These are phyloP conservation scores for Aspergillus brunneoviolaceus DNA, from an alignment of 2,329 filamentous ascomycete genomes.

Conservation along the genomic window DNA sequence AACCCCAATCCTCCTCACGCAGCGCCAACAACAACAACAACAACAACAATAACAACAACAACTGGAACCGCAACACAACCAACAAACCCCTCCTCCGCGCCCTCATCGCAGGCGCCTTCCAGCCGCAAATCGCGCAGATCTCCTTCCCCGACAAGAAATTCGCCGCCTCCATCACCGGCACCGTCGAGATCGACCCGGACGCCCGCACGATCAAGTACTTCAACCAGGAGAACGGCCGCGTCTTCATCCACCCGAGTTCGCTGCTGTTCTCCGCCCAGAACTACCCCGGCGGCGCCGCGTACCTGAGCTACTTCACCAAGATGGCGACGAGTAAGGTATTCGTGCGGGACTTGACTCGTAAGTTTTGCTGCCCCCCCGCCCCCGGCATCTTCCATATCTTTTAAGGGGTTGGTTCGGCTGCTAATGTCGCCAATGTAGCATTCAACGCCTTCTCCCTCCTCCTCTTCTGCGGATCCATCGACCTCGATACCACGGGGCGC, in stretches of 20 bases:
- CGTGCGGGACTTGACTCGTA: conserved; percentile 84
- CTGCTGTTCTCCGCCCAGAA: conserved; percentile 80
- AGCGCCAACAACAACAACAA: conserved; percentile 31
- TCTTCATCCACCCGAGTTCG: conserved; percentile 90
- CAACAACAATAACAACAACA: conserved; percentile 3
- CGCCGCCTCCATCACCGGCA: conserved; percentile 78
- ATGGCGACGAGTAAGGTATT: conserved; percentile 92
- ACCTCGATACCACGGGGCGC: conserved; percentile 80
- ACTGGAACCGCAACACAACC: conserved; percentile 33
- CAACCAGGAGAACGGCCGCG: conserved; percentile 76
- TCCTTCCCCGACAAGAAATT: conserved; percentile 96
- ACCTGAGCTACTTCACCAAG: conserved; percentile 86
- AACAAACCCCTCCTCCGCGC: conserved; percentile 61
- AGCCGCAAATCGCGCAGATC: conserved; percentile 87
- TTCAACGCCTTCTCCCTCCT: conserved; percentile 88
- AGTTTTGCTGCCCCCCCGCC: conserved; percentile 36
- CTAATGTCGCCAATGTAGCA: conserved; percentile 39
- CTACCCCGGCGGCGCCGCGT: conserved; percentile 72
- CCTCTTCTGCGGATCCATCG: conserved; percentile 81
- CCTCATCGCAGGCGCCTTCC: conserved; percentile 70
- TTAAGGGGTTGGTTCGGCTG: too few relatives aligned
- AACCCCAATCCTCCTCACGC: conserved; percentile 34
- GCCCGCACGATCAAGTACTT: conserved; percentile 91
- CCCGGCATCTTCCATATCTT: too few relatives aligned
- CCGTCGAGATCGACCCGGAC: conserved; percentile 90